Base-by-base conservation (phyloP, 192 early-diverging fungal genomes). In the Coemansia sp. region DNA sequence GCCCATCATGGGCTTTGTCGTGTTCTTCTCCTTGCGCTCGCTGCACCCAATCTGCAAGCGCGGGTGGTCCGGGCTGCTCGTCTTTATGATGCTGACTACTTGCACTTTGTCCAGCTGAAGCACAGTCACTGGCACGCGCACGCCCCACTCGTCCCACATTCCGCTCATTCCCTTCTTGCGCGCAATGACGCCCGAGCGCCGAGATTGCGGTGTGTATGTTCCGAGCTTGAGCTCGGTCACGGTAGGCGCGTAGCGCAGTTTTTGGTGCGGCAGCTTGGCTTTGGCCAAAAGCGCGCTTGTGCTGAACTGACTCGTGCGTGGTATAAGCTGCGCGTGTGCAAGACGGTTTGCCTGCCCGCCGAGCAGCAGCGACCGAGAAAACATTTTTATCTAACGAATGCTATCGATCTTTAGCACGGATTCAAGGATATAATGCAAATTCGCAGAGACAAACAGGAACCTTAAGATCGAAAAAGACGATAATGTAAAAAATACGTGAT, bases 111-210 rank as follows among this genome's bases (percentile, higher is more conserved):
- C 85, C 24, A 93, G 73, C 87, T 93, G 82, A 3, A 84, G 60
- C 43, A 98, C 82, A 18, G 96, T 98, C 7, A 94, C 92, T 20
- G 95, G 94, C 29, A 93, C 87, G 68, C 92, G 84, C 14, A 85
- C 85, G 38, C 95, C 96, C 88, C 91, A 94, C 65, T 95, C 94
- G 78, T 94, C 89, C 93, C 93, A 98, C 64, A 94, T 78, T 13
- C 88, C 87, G 14, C 89, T 90, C 95, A 97, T 98, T n/a, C 96
- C 96, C 83, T 88, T 86, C 78, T 98, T 98, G 64, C 84, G 76
- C 32, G 88, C 96, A 60, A 98, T 87, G 9, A 92, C 77, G 26
- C 96, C 96, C 16, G 87, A 83, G 24, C 91, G 85, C 69, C 82
- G 62, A 37, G 89, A 88, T 8, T 88, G 56, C 23, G 72, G 66